phyloP scores from a whole-genome alignment of 768 basidiomycete genomes.

The Cyclocybe aegerita region DNA sequence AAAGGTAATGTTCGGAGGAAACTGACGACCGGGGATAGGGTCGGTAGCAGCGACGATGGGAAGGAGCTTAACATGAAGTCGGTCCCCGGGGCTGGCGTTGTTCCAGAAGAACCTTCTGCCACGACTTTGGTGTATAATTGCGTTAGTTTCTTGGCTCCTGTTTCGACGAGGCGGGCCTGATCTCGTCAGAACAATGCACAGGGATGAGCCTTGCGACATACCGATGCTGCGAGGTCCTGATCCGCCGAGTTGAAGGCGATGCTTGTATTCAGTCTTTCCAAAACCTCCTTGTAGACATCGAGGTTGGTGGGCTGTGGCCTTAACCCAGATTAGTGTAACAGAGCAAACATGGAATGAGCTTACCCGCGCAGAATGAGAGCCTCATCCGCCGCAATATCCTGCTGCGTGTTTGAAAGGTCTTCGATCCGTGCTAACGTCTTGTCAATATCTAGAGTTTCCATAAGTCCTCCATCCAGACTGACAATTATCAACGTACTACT shows the following conservation, averaged over 20 bases:
- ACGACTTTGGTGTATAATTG: slow-evolving; percentile 85
- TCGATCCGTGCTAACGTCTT: slow-evolving; percentile 76
- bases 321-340: background rate
- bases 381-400: slow-evolving; percentile 77
- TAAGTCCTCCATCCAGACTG: background rate
- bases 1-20: slow-evolving; percentile 74
- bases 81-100: slow-evolving; percentile 59
- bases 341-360: background rate
- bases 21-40: slow-evolving; percentile 61
- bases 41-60: slow-evolving; percentile 48
- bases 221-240: slow-evolving; percentile 53
- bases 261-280: slow-evolving; percentile 75
- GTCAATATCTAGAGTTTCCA: slow-evolving; percentile 64
- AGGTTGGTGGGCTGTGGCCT: slow-evolving; percentile 76
- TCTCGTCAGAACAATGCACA: background rate
- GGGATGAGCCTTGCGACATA: slow-evolving; percentile 14
- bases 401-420: slow-evolving; percentile 72
- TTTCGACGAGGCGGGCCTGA: slow-evolving; percentile 74
- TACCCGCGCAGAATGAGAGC: slow-evolving; percentile 78
- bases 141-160: slow-evolving; percentile 78
- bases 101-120: slow-evolving; percentile 82
- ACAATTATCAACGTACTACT: slow-evolving; percentile 52
- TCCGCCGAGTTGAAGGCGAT: slow-evolving; percentile 75
- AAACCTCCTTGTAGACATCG: slow-evolving; percentile 62
- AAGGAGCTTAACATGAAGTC: slow-evolving; percentile 57